These are phyloP conservation scores for Misopates orontium DNA, from an alignment of 257 asterid species.

Conservation along the genomic window DNA sequence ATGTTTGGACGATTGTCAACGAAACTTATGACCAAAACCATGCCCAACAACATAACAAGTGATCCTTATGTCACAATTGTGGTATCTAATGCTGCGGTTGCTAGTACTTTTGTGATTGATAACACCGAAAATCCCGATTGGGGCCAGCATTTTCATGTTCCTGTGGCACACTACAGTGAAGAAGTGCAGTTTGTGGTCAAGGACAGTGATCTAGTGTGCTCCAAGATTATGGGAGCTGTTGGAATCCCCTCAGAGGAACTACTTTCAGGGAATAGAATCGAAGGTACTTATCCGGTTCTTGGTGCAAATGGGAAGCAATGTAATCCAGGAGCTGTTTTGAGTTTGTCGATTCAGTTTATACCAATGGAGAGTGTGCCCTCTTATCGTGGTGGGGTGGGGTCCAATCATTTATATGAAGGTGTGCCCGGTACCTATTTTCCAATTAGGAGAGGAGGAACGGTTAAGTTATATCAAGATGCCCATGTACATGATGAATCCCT, in stretches of 20 bases:
- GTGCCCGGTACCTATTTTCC: slow-evolving; percentile 92
- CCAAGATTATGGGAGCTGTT: slow-evolving; percentile 80
- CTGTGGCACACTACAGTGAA: slow-evolving; percentile 74
- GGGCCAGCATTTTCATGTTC: slow-evolving; percentile 81
- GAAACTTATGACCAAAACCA: slow-evolving; percentile 40
- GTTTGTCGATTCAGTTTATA: slow-evolving; percentile 54
- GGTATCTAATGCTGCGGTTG: slow-evolving; percentile 69
- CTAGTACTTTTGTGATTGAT: slow-evolving; percentile 69
- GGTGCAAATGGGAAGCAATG: slow-evolving; percentile 47
- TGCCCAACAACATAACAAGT: slow-evolving; percentile 55
- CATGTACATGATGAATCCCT: slow-evolving; percentile 59
- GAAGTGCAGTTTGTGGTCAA: slow-evolving; percentile 84
- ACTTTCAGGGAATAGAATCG: slow-evolving; percentile 46
- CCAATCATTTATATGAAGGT: slow-evolving; percentile 48
- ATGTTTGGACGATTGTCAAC: slow-evolving; percentile 54
- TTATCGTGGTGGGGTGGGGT: slow-evolving; percentile 60
- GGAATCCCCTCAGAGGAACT: slow-evolving; percentile 70
- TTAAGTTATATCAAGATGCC: slow-evolving; percentile 82
- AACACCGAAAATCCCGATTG: slow-evolving; percentile 72
- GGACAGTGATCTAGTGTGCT: slow-evolving; percentile 79
- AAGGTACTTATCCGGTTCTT: slow-evolving; percentile 55
- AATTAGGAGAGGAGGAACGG: slow-evolving; percentile 64
- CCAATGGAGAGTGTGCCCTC: slow-evolving; percentile 50
- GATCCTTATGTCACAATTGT: slow-evolving; percentile 82
- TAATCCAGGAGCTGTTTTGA: slow-evolving; percentile 50